Evolutionary conservation across 495 filamentous ascomycete species (phyloP), one percentile per base, ranked within the genome.

Genomic region (Tuber calosporum): DNA sequence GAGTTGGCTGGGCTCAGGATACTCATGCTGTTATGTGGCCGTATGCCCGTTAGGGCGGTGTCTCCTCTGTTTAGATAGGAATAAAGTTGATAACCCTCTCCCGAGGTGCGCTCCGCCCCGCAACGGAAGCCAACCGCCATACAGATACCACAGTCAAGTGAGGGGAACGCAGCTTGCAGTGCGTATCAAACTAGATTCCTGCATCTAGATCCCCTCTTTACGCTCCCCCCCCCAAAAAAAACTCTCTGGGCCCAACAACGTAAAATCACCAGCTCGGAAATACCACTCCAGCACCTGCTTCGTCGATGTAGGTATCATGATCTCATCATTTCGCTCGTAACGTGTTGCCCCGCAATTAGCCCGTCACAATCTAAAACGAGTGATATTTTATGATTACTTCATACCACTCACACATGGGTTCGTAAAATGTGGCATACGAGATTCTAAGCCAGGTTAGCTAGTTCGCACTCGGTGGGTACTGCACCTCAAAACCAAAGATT

Each of bases 321-420:
- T 62, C 53, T 62, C 53, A 62, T 62, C 53, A 62, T 62, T 17
- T 43, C 30, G 53, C 26, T 30, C 8, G 26, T 62, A 62, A 62
- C 53, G 53, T 62, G 53, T 62, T 62, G 53, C 53, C 30, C n/a
- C 11, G 53, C 30, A 62, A 62, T 62, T 62, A 62, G 53, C 53
- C 53, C 17, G 53, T 30, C 53, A 62, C 53, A 62, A 62, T 30
- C 15, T 62, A 62, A 62, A 30, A 30, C 53, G 53, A 62, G 53
- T 62, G 53, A 62, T 30, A 62, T 62, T 3, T 13, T 13, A 11
- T 62, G 53, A 62, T 30, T 15, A 0, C 9, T 1, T 30, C 19
- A 4, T 11, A 62, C 26, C n/a, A 62, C 11, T 0, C 13, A 2
- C 30, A 1, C n/a, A 30, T 62, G 53, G 53, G 11, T 26, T 13